These are phyloP conservation scores for Colletotrichum aenigma DNA, from an alignment of 2,329 filamentous ascomycete species.

Conservation along the genomic window DNA sequence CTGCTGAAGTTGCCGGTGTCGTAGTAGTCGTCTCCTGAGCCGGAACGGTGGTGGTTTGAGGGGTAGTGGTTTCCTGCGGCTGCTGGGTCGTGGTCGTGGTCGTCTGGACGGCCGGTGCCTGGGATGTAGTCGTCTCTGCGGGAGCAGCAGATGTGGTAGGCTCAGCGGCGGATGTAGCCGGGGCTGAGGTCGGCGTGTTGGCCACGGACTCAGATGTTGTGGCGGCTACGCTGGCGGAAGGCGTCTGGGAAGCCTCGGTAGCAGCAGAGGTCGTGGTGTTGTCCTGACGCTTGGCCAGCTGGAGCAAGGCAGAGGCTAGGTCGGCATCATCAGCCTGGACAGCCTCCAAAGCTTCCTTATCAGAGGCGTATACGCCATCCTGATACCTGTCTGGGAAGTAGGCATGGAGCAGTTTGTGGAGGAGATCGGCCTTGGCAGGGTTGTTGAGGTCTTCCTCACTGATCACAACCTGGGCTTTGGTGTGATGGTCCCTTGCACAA, in stretches of 20 bases:
- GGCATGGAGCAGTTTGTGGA: conserved; percentile 71
- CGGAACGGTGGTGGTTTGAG: conserved; percentile 11
- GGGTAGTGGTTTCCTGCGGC: not conserved
- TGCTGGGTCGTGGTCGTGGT: conserved; percentile 13
- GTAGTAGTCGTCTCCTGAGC: conserved; percentile 16
- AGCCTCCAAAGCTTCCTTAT: conserved; percentile 66
- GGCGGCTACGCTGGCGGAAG: conserved; percentile 19
- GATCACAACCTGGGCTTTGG: not conserved
- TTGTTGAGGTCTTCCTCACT: not conserved
- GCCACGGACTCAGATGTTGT: not conserved
- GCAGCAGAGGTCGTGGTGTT: conserved; percentile 31
- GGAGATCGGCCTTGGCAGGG: conserved; percentile 57
- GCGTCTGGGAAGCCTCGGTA: conserved; percentile 5
- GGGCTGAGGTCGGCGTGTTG: conserved; percentile 23
- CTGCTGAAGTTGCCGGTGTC: conserved; percentile 29
- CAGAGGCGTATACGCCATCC: conserved; percentile 71
- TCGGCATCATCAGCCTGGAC: conserved; percentile 65
- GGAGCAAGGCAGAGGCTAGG: conserved; percentile 66
- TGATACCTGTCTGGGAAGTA: conserved; percentile 67
- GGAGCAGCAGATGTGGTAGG: not conserved
- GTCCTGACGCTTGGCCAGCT: conserved; percentile 66
- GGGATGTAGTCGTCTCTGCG: conserved; percentile 10
- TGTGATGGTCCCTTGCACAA: conserved; percentile 8
- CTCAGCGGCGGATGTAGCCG: conserved; percentile 24
- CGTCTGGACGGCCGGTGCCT: not conserved